Evolutionary conservation across 768 basidiomycete genomes (phyloP).

Genomic region (Chalciporus piperatus): DNA sequence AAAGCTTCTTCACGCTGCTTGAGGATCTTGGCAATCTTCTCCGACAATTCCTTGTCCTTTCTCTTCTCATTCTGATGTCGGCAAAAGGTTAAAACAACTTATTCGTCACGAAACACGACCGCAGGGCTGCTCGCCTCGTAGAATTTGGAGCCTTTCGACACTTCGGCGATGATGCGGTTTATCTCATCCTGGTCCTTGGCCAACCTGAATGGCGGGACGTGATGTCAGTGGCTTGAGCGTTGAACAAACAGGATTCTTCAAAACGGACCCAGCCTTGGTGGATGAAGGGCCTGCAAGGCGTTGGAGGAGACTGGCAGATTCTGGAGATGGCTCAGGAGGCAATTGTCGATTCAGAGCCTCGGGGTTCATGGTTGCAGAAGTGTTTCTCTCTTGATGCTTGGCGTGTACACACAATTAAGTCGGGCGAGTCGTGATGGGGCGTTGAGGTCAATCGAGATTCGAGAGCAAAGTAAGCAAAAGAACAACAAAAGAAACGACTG

Average conservation of each 20-base stretch:
- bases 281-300: conserved; percentile 87
- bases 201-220: conserved; percentile 40
- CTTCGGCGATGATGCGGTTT: conserved; percentile 85
- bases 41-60: conserved; percentile 82
- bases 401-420: background rate
- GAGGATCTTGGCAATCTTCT: conserved; percentile 68
- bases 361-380: conserved; percentile 17
- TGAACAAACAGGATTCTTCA: background rate
- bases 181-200: conserved; percentile 80
- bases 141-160: conserved; percentile 90
- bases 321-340: conserved; percentile 47
- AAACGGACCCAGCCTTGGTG: conserved; percentile 79
- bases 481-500: too few relatives aligned
- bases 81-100: conserved; percentile 1
- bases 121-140: conserved; percentile 58
- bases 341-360: conserved; percentile 10
- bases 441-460: too few relatives aligned
- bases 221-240: conserved; percentile 10
- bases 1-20: conserved; percentile 58
- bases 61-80: conserved; percentile 74
- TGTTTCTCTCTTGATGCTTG: background rate
- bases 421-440: background rate
- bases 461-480: too few relatives aligned
- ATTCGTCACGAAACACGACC: background rate
- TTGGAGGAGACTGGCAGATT: conserved; percentile 66